A percentile compares a stretch with the other conserved stretches of the same genome.
Conservation (phyloP, 139 green algal species). For the Diplosphaera chodatii region DNA sequence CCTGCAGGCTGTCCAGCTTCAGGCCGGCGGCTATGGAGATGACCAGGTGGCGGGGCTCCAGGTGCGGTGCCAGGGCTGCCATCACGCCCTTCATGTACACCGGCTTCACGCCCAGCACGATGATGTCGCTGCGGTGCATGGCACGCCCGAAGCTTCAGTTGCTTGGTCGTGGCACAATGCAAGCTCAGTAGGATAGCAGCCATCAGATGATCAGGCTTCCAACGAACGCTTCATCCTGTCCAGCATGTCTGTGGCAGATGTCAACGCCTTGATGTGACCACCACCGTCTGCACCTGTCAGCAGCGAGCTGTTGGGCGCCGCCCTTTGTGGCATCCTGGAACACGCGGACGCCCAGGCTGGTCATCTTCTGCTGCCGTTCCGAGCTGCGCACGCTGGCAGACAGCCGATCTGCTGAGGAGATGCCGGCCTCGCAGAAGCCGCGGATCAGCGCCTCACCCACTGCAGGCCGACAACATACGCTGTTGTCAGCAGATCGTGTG, state of each 20-base stretch:
- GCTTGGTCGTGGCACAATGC: too few relatives aligned
- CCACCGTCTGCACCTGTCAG: too few relatives aligned
- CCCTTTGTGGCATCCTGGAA: neutral
- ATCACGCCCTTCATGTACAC: constrained; percentile 67
- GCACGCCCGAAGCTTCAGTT: too few relatives aligned
- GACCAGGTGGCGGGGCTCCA: constrained; percentile 44
- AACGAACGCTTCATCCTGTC: too few relatives aligned
- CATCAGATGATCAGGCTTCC: too few relatives aligned
- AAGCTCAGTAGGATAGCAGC: too few relatives aligned
- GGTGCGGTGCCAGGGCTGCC: constrained; percentile 18
- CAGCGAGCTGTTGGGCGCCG: neutral
- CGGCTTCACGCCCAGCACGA: constrained; percentile 70
- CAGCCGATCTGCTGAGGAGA: constrained; percentile 8
- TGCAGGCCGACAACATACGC: constrained; percentile 2
- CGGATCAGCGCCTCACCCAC: constrained; percentile 58
- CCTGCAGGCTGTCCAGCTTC: constrained; percentile 43
- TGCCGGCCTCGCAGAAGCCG: constrained; percentile 41
- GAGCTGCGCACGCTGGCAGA: constrained; percentile 3
- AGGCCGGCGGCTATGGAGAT: constrained; percentile 92
- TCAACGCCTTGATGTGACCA: too few relatives aligned
- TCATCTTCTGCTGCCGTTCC: constrained; percentile 17
- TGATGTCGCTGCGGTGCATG: constrained; percentile 7
- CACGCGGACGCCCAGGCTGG: neutral
- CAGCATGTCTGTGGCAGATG: too few relatives aligned
- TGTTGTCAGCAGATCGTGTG: too few relatives aligned